Evolutionary conservation across 1,139 yeast genomes (phyloP).

Genomic region (Chernovozyma sophiae-reginae): DNA sequence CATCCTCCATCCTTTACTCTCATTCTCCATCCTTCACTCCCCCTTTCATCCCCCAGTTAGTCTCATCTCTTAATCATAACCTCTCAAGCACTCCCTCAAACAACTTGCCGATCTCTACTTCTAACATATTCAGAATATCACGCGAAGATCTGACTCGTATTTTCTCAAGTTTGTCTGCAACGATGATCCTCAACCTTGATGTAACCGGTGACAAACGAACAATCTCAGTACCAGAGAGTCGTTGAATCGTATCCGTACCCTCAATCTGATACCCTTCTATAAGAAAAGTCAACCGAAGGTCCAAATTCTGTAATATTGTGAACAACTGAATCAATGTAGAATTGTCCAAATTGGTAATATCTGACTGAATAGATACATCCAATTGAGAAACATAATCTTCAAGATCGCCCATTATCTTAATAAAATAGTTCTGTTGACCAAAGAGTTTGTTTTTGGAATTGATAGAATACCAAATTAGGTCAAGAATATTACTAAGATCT

Average conservation of each 20-base stretch:
- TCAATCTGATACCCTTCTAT: constrained; percentile 31
- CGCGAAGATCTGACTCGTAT: constrained; percentile 13
- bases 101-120: constrained; percentile 33
- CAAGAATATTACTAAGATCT: constrained; percentile 46
- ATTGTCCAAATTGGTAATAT: constrained; percentile 8
- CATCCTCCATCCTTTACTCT: too few species aligned
- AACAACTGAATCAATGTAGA: constrained; percentile 26
- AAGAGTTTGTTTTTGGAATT: constrained; percentile 24
- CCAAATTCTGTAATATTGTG: constrained; percentile 38
- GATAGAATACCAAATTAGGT: constrained; percentile 56
- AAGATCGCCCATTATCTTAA: constrained; percentile 61
- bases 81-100: constrained; percentile 41
- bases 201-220: constrained; percentile 46
- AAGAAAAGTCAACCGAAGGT: constrained; percentile 37
- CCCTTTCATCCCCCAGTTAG: too few species aligned
- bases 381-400: constrained; percentile 53
- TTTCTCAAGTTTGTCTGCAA: constrained; percentile 22
- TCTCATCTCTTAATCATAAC: too few species aligned
- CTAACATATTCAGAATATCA: constrained; percentile 21
- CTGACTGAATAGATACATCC: constrained; percentile 11
- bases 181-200: constrained; percentile 38
- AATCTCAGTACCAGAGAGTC: constrained; percentile 38
- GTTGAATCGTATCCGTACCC: constrained; percentile 11
- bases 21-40: too few species aligned
- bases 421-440: constrained; percentile 59